phyloP scores from a whole-genome alignment of 2,329 filamentous ascomycete species.

The Paraconiothyrium brasiliense region DNA sequence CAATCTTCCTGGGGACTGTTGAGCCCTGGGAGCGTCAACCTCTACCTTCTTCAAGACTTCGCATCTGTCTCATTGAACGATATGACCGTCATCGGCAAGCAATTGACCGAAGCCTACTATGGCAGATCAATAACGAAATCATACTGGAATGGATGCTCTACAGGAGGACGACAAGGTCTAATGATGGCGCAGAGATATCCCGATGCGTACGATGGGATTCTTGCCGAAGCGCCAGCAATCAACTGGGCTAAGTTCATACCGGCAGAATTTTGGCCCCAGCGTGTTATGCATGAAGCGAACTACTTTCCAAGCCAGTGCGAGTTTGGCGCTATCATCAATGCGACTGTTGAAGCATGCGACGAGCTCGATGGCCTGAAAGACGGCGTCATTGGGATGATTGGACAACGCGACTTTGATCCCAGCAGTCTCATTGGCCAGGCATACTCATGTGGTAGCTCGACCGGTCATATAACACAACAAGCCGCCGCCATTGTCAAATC shows the following conservation, averaged over 20 bases:
- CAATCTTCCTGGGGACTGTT: constrained; percentile 27
- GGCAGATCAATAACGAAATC: constrained; percentile 22
- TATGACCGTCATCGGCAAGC: background rate
- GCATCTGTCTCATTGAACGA: constrained; percentile 47
- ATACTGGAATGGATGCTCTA: constrained; percentile 46
- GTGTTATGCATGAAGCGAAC: constrained; percentile 28
- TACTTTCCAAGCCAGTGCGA: constrained; percentile 31
- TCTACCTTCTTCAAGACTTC: constrained; percentile 44
- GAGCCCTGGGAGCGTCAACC: constrained; percentile 36
- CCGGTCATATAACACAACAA: constrained; percentile 14
- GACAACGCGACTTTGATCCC: constrained; percentile 33
- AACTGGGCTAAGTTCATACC: constrained; percentile 23
- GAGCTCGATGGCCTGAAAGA: constrained; percentile 31
- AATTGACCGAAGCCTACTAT: background rate
- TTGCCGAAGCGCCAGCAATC: constrained; percentile 39
- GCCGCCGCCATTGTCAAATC: constrained; percentile 28
- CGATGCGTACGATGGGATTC: constrained; percentile 41
- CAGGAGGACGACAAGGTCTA: constrained; percentile 44
- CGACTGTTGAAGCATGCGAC: constrained; percentile 34
- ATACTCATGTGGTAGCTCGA: constrained; percentile 20
- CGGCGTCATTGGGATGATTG: constrained; percentile 28
- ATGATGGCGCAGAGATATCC: constrained; percentile 44
- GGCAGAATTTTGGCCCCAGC: constrained; percentile 23
- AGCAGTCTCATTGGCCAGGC: constrained; percentile 22
- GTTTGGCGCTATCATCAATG: constrained; percentile 26